phyloP scores from a whole-genome alignment of 257 asterid species.

The Solanum pinnatisectum region DNA sequence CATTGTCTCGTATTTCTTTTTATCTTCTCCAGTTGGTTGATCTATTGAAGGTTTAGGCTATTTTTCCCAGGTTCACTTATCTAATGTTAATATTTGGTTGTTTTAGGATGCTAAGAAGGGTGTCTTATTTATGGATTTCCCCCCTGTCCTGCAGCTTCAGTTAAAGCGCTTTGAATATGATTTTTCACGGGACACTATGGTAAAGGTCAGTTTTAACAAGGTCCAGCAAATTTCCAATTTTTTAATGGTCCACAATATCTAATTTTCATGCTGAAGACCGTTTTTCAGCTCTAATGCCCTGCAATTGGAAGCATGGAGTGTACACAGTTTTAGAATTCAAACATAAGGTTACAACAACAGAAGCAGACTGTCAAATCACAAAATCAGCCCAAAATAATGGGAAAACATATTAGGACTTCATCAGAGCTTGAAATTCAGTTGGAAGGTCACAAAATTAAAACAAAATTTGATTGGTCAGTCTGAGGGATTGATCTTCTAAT shows the following conservation, averaged over 20 bases:
- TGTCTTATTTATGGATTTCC: conserved; percentile 85
- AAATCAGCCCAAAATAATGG: neutral
- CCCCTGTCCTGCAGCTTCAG: conserved; percentile 98
- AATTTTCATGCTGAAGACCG: neutral
- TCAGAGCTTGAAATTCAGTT: neutral
- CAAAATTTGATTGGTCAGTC: neutral
- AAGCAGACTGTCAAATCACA: neutral
- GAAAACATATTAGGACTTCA: neutral
- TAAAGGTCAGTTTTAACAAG: conserved; percentile 53
- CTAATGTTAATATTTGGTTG: neutral
- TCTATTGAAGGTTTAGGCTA: neutral
- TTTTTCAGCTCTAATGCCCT: neutral
- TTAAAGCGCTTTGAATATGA: conserved; percentile 96
- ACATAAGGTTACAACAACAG: neutral
- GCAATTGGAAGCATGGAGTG: neutral
- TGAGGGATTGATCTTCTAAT: neutral
- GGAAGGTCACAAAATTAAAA: neutral
- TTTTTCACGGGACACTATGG: conserved; percentile 89
- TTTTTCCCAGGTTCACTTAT: neutral
- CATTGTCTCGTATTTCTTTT: neutral
- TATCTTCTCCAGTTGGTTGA: neutral
- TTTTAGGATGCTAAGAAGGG: conserved; percentile 97
- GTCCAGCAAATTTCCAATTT: neutral
- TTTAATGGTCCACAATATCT: neutral
- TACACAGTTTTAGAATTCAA: neutral